phyloP scores from a whole-genome alignment of 345 rosid species.

The Syzygium jambos region DNA sequence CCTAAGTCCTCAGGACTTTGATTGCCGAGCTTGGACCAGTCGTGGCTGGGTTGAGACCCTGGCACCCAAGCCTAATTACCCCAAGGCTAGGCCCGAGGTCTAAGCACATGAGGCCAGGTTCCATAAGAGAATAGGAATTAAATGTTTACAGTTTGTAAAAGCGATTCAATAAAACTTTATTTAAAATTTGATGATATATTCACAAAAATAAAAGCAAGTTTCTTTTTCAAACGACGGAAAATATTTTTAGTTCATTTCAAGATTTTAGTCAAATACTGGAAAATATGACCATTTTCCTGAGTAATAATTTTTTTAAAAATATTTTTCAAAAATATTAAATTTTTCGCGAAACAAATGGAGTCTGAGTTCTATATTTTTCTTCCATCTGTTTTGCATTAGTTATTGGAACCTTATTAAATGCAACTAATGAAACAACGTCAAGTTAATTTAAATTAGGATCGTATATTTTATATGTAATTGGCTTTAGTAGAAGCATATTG shows the following conservation, averaged over 20 bases:
- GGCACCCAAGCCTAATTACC: too few species aligned
- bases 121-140: not conserved
- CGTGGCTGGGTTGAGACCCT: not conserved
- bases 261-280: too few species aligned
- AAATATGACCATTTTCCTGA: too few species aligned
- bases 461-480: too few species aligned
- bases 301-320: too few species aligned
- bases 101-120: not conserved
- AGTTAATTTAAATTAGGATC: not conserved
- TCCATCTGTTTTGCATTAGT: not conserved
- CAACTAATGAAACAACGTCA: not conserved
- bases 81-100: not conserved
- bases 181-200: too few species aligned
- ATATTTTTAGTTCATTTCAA: not conserved
- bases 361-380: not conserved
- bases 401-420: not conserved
- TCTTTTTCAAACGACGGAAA: too few species aligned
- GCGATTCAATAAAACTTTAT: too few species aligned
- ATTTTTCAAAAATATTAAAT: too few species aligned
- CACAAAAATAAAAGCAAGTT: not conserved
- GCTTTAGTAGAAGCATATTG: not conserved
- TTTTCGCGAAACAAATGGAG: not conserved
- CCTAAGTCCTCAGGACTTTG: too few species aligned
- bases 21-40: not conserved
- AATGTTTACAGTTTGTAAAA: too few species aligned